Base-by-base conservation (phyloP, 2,329 filamentous ascomycete species). In the Trichoderma sp. region DNA sequence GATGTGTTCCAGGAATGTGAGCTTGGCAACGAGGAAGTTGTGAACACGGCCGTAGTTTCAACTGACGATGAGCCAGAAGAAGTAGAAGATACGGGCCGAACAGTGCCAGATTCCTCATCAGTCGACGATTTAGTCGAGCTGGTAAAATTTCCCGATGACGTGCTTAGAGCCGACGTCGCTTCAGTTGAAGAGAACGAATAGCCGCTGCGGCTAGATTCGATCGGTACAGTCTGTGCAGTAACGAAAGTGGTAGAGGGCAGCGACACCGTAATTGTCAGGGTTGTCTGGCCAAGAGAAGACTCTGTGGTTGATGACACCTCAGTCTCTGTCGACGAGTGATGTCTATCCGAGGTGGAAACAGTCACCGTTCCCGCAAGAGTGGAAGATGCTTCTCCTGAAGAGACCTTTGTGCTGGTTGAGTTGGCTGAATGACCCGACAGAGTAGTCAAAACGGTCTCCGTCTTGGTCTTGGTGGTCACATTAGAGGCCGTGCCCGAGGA, bases 171-270 rank as follows among this genome's bases (percentile, higher is more conserved):
- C 10, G 56, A 57, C 5, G 22, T 27, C 6, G 12, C 34, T 32
- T 56, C 63, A 7, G 54, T 48, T 17, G 67, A 58, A 9, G 67
- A 56, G 27, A 65, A 68, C 6, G 67, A 60, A 58, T 53, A 59
- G 9, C 35, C n/a, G 2, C n/a, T 63, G 13, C 27, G 56, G 7
- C 29, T 68, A 4, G 67, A 66, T 22, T 27, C 35, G 10, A 53
- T 22, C 7, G 57, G 37, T 22, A 59, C 25, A 39, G 67, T 66
- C 13, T 63, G 27, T 7, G 61, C 64, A 17, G 67, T 60, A 37
- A 59, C 50, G 22, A 54, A 66, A 2, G 57, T 65, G 45, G 48
- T 61, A 64, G 56, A 50, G 15, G 57, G 45, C 27, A 64, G n/a
- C 7, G 63, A 57, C n/a, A 64, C 39, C 4, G 67, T 68, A 22